Conservation (phyloP, 305 asterid species). For the Fraxinus paxiana region DNA sequence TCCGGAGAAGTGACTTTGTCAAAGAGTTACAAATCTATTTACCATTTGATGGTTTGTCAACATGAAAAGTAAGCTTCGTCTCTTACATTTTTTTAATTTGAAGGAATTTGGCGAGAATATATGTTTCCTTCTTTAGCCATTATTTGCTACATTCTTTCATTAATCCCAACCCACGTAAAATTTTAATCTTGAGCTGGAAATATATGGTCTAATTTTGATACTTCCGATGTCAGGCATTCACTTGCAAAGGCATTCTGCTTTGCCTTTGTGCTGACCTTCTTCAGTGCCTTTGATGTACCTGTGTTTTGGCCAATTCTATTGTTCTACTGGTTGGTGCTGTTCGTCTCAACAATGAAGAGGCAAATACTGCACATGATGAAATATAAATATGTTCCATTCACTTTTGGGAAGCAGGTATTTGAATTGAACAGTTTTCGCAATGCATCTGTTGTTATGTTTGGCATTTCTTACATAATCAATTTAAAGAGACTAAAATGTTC, state of each 20-base stretch:
- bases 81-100: not conserved
- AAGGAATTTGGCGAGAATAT: not conserved
- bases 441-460: not conserved
- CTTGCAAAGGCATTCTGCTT: constrained; percentile 75
- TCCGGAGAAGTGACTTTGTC: not conserved
- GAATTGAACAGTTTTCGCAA: not conserved
- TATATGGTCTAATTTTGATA: constrained; percentile 17
- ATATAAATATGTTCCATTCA: constrained; percentile 87
- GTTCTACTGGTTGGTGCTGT: constrained; percentile 82
- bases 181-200: constrained; percentile 11
- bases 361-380: constrained; percentile 97
- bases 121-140: not conserved
- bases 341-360: constrained; percentile 89
- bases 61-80: not conserved
- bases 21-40: not conserved
- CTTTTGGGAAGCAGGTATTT: constrained; percentile 86
- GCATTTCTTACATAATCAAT: not conserved
- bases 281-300: constrained; percentile 90
- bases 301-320: constrained; percentile 97
- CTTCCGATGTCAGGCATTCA: constrained; percentile 63
- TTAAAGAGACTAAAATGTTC: constrained; percentile 6
- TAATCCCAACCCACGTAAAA: not conserved
- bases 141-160: not conserved
- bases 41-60: not conserved
- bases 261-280: constrained; percentile 83